Percentiles rank a stretch among this genome's conserved stretches.
Conservation (phyloP, 352 stramenopile species). For the Pythium chondricola region DNA sequence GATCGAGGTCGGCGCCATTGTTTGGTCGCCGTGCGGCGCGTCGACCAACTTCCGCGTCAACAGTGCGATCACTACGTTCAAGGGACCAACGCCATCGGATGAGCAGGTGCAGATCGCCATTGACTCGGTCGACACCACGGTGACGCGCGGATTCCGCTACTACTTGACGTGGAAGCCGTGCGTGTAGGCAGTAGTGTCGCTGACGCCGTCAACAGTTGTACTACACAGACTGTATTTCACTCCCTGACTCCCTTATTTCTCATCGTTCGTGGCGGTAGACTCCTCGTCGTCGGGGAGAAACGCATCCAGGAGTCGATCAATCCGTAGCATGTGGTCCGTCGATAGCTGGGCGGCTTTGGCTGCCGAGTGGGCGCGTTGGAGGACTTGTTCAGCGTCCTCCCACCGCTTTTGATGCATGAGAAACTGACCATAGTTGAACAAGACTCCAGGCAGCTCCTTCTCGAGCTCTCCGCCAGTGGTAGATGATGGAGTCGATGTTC, state of each 20-base stretch:
- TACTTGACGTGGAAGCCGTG: conserved; percentile 28
- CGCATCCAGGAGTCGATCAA: conserved; percentile 8
- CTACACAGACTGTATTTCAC: no score
- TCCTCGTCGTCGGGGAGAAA: no score
- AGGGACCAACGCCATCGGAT: conserved; percentile 14
- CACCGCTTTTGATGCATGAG: conserved; percentile 25
- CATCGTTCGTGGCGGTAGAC: no score
- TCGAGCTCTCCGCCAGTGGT: conserved; percentile 7
- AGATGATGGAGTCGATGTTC: background rate
- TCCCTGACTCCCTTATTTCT: no score
- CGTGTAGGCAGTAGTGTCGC: no score
- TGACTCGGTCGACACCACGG: conserved; percentile 46
- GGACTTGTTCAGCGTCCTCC: conserved; percentile 15
- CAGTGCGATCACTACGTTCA: conserved; percentile 34
- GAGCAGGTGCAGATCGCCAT: conserved; percentile 41
- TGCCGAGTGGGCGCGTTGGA: conserved; percentile 5
- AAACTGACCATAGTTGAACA: conserved; percentile 30
- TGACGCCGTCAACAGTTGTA: no score
- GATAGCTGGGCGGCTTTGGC: conserved; percentile 2
- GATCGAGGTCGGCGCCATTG: conserved; percentile 32
- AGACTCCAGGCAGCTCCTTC: conserved; percentile 20
- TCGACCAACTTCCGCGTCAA: conserved; percentile 53
- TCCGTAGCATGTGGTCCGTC: conserved; percentile 9
- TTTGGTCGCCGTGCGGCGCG: conserved; percentile 43
- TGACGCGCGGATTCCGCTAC: conserved; percentile 42